phyloP scores from a whole-genome alignment of 257 asterid species.

The Scutellaria barbata region DNA sequence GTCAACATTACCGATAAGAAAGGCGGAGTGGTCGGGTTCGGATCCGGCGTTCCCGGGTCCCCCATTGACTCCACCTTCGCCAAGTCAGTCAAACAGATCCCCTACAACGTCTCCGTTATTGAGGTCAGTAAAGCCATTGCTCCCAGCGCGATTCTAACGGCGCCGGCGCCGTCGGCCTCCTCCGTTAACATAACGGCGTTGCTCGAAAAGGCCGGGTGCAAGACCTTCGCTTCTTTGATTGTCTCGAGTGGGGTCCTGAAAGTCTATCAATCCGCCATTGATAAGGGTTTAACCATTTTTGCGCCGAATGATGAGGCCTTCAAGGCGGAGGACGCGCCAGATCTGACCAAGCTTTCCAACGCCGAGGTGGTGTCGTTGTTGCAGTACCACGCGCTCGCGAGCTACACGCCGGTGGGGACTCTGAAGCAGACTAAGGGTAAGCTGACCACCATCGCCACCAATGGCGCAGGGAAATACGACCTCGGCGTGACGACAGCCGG shows the following conservation, averaged over 20 bases:
- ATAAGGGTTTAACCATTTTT: conserved; percentile 72
- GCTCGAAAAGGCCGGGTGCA: conserved; percentile 87
- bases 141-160: conserved; percentile 64
- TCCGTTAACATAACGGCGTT: conserved; percentile 69
- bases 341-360: conserved; percentile 67
- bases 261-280: conserved; percentile 55
- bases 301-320: conserved; percentile 97
- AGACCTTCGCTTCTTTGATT: conserved; percentile 69
- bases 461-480: conserved; percentile 80
- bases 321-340: conserved; percentile 63
- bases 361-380: conserved; percentile 78
- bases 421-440: conserved; percentile 61
- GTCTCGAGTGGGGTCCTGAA: conserved; percentile 66
- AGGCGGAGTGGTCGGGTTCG: conserved; percentile 93
- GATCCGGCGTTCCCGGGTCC: conserved; percentile 80
- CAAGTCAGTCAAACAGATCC: conserved; percentile 63
- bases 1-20: conserved; percentile 84
- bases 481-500: conserved; percentile 66
- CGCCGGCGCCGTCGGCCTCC: conserved; percentile 72
- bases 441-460: conserved; percentile 74
- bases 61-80: conserved; percentile 58
- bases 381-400: conserved; percentile 80
- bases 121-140: conserved; percentile 79
- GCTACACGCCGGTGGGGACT: conserved; percentile 74
- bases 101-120: conserved; percentile 76